Conservation (phyloP, 2,329 filamentous ascomycete species). For the Ophiocordyceps unilateralis region DNA sequence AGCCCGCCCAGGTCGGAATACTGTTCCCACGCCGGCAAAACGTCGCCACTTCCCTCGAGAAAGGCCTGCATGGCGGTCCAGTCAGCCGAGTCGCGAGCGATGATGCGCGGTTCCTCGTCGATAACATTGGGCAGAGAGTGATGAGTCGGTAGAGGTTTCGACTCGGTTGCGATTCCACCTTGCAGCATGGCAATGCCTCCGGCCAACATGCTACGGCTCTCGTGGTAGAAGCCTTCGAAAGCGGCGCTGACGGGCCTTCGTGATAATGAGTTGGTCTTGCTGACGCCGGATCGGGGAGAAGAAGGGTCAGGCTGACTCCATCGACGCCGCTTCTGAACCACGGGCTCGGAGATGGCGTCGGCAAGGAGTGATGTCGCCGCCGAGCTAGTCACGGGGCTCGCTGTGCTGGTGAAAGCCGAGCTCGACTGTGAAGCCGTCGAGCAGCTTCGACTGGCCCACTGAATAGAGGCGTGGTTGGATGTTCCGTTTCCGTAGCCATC, state of each 20-base stretch:
- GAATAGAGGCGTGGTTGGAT: constrained; percentile 13
- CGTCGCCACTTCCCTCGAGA: constrained; percentile 12
- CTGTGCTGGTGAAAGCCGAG: constrained; percentile 11
- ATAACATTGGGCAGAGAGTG: constrained; percentile 5
- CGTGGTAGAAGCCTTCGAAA: constrained; percentile 9
- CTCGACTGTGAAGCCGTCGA: constrained; percentile 12
- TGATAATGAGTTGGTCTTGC: constrained; percentile 5
- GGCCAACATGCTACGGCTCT: constrained; percentile 5
- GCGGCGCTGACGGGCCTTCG: constrained; percentile 12
- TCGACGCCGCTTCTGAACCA: constrained; percentile 7
- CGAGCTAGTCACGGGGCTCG: constrained; percentile 9
- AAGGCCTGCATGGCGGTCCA: constrained; percentile 20
- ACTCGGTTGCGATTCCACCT: background rate
- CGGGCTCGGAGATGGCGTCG: constrained; percentile 5
- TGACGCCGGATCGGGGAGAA: background rate
- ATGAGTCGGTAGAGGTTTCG: constrained; percentile 4
- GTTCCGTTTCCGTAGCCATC: constrained; percentile 37
- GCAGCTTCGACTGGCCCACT: constrained; percentile 8
- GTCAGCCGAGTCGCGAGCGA: constrained; percentile 14
- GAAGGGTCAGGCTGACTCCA: constrained; percentile 11
- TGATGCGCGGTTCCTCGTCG: constrained; percentile 11
- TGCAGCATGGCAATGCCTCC: background rate
- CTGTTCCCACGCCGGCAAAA: constrained; percentile 25
- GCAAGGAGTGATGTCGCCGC: constrained; percentile 3
- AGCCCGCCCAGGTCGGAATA: constrained; percentile 28